phyloP scores from a whole-genome alignment of 2,329 filamentous ascomycete species.

The Elsinoe australis region DNA sequence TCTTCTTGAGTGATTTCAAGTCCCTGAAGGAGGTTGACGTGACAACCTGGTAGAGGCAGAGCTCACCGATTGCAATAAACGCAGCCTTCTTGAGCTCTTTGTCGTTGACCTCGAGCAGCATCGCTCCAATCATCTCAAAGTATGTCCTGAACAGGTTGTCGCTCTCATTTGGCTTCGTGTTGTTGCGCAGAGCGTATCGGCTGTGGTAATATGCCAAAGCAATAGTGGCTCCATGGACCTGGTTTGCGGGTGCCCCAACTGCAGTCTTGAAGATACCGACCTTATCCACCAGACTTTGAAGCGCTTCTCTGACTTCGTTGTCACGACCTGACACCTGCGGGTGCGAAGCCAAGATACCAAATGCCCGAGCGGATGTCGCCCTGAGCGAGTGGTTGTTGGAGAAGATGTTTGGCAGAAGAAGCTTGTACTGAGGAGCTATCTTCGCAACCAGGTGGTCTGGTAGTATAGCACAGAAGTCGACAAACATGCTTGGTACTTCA shows the following conservation, averaged over 20 bases:
- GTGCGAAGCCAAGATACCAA: slow-evolving; percentile 71
- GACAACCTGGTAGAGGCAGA: slow-evolving; percentile 53
- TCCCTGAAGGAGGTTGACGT: slow-evolving; percentile 31
- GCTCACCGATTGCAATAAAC: slow-evolving; percentile 52
- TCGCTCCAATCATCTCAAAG: slow-evolving; percentile 41
- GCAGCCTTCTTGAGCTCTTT: slow-evolving; percentile 50
- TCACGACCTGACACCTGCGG: slow-evolving; percentile 31
- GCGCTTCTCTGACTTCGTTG: slow-evolving; percentile 36
- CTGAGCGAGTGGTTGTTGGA: slow-evolving; percentile 67
- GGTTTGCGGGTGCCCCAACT: slow-evolving; percentile 52
- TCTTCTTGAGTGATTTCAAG: slow-evolving; percentile 23
- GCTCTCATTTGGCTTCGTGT: neutral
- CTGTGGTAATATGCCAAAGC: slow-evolving; percentile 53
- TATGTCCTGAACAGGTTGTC: slow-evolving; percentile 34
- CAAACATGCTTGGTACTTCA: slow-evolving; percentile 34
- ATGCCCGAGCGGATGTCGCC: slow-evolving; percentile 57
- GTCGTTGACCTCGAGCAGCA: slow-evolving; percentile 50
- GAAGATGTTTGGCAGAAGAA: slow-evolving; percentile 53
- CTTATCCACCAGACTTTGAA: slow-evolving; percentile 42
- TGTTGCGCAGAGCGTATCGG: slow-evolving; percentile 45
- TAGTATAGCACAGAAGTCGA: slow-evolving; percentile 49
- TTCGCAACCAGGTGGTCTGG: slow-evolving; percentile 46
- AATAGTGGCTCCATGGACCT: slow-evolving; percentile 54
- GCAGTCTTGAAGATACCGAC: slow-evolving; percentile 49
- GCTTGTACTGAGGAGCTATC: slow-evolving; percentile 43